phyloP scores from a whole-genome alignment of 345 rosid species.

The Aquilaria yunnanensis region DNA sequence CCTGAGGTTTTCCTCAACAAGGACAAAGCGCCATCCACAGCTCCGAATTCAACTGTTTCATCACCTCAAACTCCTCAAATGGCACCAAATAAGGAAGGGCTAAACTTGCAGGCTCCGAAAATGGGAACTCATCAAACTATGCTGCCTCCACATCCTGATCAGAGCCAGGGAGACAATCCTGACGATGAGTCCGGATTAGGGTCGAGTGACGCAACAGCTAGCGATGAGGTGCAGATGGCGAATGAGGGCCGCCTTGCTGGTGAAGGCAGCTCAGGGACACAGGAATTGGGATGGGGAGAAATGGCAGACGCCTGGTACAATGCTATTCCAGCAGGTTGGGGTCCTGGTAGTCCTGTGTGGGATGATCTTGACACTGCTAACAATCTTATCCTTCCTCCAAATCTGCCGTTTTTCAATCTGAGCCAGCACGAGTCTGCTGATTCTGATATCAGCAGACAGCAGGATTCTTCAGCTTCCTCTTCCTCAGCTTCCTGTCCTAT shows the following conservation, averaged over 20 bases:
- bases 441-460: constrained; percentile 27
- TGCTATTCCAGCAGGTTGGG: constrained; percentile 82
- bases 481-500: constrained; percentile 44
- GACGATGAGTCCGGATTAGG: constrained; percentile 33
- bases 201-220: constrained; percentile 24
- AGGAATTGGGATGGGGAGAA: constrained; percentile 61
- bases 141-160: constrained; percentile 11
- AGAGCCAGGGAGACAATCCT: constrained; percentile 22
- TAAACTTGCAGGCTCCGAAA: constrained; percentile 7
- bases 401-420: constrained; percentile 35
- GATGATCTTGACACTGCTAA: constrained; percentile 66
- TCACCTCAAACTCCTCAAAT: constrained; percentile 23
- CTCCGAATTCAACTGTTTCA: constrained; percentile 23
- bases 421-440: constrained; percentile 30
- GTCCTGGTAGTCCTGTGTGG: constrained; percentile 90
- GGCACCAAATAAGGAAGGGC: constrained; percentile 17
- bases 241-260: constrained; percentile 19
- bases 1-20: constrained; percentile 73
- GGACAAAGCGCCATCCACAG: constrained; percentile 26
- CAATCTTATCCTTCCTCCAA: constrained; percentile 40
- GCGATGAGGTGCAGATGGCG: constrained; percentile 21
- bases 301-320: constrained; percentile 79
- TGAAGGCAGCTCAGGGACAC: constrained; percentile 28
- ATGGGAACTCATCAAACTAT: background rate
- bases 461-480: constrained; percentile 28